A percentile compares a stretch with the other conserved stretches of the same genome.
Conservation (phyloP, 306 rosid genomes). For the Bauhinia variegata region DNA sequence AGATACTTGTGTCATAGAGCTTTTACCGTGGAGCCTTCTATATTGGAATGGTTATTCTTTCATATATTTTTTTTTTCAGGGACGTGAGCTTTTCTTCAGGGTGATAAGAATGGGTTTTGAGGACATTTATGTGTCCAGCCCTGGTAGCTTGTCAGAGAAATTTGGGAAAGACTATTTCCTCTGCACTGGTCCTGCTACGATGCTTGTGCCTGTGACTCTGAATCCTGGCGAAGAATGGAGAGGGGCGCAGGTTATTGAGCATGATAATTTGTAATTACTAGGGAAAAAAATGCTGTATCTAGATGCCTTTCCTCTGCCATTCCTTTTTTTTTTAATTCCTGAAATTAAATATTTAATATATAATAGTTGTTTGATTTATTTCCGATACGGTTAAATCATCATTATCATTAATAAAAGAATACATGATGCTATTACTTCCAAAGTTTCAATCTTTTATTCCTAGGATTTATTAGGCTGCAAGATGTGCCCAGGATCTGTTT, state of each 20-base stretch:
- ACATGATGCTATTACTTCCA: neutral
- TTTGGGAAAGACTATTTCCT: conserved; percentile 78
- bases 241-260: conserved; percentile 95
- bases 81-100: conserved; percentile 81
- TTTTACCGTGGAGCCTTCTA: neutral
- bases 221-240: conserved; percentile 89
- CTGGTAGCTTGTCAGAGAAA: conserved; percentile 80
- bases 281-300: conserved; percentile 6
- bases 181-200: conserved; percentile 96
- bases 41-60: neutral
- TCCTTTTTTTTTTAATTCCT: conserved; percentile 12
- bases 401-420: conserved; percentile 36
- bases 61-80: conserved; percentile 57
- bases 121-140: conserved; percentile 84
- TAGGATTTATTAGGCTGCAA: too few relatives aligned
- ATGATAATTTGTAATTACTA: conserved; percentile 68
- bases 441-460: too few relatives aligned
- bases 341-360: conserved; percentile 8
- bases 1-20: neutral
- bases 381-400: neutral
- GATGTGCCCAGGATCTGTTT: too few relatives aligned
- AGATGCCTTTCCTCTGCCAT: neutral
- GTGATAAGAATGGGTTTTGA: conserved; percentile 95
- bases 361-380: conserved; percentile 29
- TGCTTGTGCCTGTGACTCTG: conserved; percentile 77